phyloP scores from a whole-genome alignment of 768 basidiomycete species.

The Trametes coccinea region DNA sequence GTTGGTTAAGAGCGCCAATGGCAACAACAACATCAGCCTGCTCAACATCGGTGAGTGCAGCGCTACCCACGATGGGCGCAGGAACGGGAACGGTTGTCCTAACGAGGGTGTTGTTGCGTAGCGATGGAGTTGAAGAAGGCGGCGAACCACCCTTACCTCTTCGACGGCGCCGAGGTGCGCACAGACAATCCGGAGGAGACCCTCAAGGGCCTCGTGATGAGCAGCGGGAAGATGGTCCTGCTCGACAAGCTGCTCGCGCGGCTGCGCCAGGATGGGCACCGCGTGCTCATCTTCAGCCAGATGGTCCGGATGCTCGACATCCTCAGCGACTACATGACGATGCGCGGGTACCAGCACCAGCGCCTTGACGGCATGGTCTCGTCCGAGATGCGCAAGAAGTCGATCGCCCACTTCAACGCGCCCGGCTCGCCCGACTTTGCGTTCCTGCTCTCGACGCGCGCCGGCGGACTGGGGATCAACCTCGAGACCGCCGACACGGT shows the following conservation, averaged over 20 bases:
- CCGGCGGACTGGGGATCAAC: conserved; percentile 97
- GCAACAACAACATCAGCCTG: conserved; percentile 88
- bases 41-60: conserved; percentile 80
- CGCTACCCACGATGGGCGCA: neutral
- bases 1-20: conserved; percentile 85
- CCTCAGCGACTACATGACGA: conserved; percentile 92
- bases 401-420: conserved; percentile 96
- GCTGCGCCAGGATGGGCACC: conserved; percentile 88
- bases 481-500: conserved; percentile 98
- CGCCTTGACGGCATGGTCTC: conserved; percentile 95
- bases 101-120: conserved; percentile 28
- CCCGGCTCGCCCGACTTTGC: conserved; percentile 94
- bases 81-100: neutral
- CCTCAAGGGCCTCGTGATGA: conserved; percentile 96
- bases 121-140: conserved; percentile 99
- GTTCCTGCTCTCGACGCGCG: conserved; percentile 93
- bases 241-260: conserved; percentile 95
- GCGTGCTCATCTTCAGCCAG: conserved; percentile 98
- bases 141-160: conserved; percentile 96
- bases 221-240: conserved; percentile 96
- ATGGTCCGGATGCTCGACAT: conserved; percentile 99
- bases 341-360: conserved; percentile 90
- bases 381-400: conserved; percentile 90
- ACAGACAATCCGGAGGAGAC: conserved; percentile 73
- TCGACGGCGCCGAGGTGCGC: conserved; percentile 87